Evolutionary conservation across 2,329 filamentous ascomycete genomes (phyloP).

Genomic region (Fusarium fujikuroi): DNA sequence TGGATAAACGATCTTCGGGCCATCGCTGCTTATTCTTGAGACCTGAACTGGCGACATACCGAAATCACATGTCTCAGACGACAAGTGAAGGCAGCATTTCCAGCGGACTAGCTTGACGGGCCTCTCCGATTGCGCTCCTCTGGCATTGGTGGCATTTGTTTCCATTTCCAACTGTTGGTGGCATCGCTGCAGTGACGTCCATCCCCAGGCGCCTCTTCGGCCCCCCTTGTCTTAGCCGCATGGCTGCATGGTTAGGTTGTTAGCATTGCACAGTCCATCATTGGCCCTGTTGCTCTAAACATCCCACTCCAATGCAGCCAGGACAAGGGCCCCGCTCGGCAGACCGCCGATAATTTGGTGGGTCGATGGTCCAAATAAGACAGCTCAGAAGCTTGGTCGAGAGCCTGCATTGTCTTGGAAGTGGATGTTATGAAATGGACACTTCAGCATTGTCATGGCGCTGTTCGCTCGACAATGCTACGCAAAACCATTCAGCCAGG

Average conservation of each 20-base stretch:
- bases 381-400: constrained; percentile 38
- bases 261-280: constrained; percentile 39
- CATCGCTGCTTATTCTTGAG: constrained; percentile 12
- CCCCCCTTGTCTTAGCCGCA: constrained; percentile 43
- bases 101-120: constrained; percentile 16
- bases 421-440: constrained; percentile 12
- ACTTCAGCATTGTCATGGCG: constrained; percentile 1
- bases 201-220: constrained; percentile 26
- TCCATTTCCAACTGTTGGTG: constrained; percentile 27
- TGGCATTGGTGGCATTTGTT: constrained; percentile 33
- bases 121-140: constrained; percentile 21
- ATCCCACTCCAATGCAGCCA: constrained; percentile 35
- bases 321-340: constrained; percentile 29
- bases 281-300: constrained; percentile 32
- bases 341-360: constrained; percentile 31
- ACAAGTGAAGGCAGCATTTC: constrained; percentile 7
- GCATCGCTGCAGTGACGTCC: constrained; percentile 42
- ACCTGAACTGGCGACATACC: constrained; percentile 6
- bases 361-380: constrained; percentile 31
- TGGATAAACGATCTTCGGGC: constrained; percentile 5
- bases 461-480: not conserved
- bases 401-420: constrained; percentile 30
- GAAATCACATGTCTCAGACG: constrained; percentile 25
- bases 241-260: constrained; percentile 27
- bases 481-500: not conserved